Percentiles rank a stretch among this genome's conserved stretches.
phyloP scores from a whole-genome alignment of 371 early-diverging fungal genomes.

The Mortierella sp. region DNA sequence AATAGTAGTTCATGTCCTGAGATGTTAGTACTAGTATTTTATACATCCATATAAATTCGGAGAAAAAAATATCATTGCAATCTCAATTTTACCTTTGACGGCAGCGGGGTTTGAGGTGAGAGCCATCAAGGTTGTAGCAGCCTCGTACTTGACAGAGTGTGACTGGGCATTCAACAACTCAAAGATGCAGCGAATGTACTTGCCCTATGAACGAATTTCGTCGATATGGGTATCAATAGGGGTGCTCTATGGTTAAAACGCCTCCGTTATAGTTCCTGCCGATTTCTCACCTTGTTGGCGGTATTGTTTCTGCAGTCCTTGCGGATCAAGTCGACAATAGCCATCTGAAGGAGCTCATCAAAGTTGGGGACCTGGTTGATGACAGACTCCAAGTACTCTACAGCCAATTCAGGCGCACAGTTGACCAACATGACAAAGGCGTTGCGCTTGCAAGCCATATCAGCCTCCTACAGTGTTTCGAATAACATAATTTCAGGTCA shows the following conservation, averaged over 20 bases:
- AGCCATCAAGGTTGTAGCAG: conserved; percentile 90
- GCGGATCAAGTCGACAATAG: conserved; percentile 94
- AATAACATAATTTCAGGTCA: neutral
- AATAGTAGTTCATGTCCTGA: neutral
- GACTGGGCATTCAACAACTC: conserved; percentile 85
- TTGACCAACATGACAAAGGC: conserved; percentile 93
- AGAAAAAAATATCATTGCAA: neutral
- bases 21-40: neutral
- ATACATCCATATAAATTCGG: neutral
- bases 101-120: conserved; percentile 91
- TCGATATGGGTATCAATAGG: neutral
- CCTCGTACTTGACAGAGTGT: conserved; percentile 96
- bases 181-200: conserved; percentile 91
- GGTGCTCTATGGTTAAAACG: neutral
- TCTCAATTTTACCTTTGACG: conserved; percentile 77
- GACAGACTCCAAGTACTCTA: conserved; percentile 85
- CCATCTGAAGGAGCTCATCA: conserved; percentile 94
- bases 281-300: conserved; percentile 80
- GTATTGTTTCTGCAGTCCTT: conserved; percentile 86
- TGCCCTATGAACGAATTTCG: conserved; percentile 61
- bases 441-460: conserved; percentile 93
- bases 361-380: conserved; percentile 80
- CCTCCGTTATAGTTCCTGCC: neutral
- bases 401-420: conserved; percentile 82
- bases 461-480: conserved; percentile 77